Evolutionary conservation across 768 basidiomycete species (phyloP).

Genomic region (Mycena vitilis): DNA sequence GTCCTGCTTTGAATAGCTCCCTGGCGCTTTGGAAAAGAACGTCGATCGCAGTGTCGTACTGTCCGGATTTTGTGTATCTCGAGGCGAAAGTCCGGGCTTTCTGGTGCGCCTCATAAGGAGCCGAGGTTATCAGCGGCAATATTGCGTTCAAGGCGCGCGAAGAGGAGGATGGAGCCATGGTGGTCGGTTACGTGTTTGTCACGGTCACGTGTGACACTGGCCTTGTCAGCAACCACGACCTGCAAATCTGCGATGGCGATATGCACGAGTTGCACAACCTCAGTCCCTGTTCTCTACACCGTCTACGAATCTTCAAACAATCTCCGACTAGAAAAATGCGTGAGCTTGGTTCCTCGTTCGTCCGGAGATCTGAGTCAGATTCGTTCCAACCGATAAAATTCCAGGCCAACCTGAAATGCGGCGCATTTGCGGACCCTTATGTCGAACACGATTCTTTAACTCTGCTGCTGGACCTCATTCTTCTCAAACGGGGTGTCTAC

Average conservation of each 20-base stretch:
- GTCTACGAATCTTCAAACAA: conserved; percentile 84
- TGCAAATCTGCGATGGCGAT: no score
- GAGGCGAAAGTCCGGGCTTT: conserved; percentile 96
- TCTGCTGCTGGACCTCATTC: conserved; percentile 81
- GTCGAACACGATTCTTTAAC: conserved; percentile 85
- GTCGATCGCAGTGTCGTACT: conserved; percentile 90
- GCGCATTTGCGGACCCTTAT: conserved; percentile 83
- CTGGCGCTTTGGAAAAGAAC: conserved; percentile 92
- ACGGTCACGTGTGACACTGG: no score
- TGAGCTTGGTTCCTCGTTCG: conserved; percentile 51
- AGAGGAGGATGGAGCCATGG: conserved; percentile 50
- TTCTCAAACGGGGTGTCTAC: conserved; percentile 85
- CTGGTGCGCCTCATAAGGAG: conserved; percentile 95
- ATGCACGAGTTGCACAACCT: conserved; percentile 79
- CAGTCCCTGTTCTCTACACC: conserved; percentile 80
- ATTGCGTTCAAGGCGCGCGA: conserved; percentile 80
- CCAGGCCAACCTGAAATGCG: conserved; percentile 5
- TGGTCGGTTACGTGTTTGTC: not conserved
- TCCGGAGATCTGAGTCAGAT: not conserved
- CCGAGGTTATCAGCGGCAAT: conserved; percentile 73
- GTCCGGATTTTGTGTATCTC: conserved; percentile 82
- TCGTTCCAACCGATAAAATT: not conserved
- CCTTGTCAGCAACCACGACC: conserved; percentile 12
- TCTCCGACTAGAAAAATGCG: conserved; percentile 86
- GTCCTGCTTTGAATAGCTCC: conserved; percentile 88